Evolutionary conservation across 2,329 filamentous ascomycete genomes (phyloP), one percentile per base, ranked within the genome.

Genomic region (Aureobasidium sp.): DNA sequence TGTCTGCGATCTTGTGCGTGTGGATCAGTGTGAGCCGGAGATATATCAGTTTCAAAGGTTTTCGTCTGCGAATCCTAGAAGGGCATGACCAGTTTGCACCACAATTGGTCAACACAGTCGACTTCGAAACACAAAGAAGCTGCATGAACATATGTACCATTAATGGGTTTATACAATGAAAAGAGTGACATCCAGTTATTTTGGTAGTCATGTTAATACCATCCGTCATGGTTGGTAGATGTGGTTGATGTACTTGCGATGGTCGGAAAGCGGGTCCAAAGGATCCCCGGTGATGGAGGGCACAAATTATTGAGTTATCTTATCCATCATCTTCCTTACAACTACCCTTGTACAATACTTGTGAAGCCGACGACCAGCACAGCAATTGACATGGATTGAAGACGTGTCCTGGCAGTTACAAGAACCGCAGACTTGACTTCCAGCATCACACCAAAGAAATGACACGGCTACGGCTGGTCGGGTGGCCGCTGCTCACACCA

Each of bases 381-480:
- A 48, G 15, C 45, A 48, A 48, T 29, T 29, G 31, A 52, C n/a
- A 55, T 55, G 52, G 37, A 42, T 7, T 55, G 52, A 55, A 9
- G 31, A 42, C 1, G 14, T 11, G 27, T 20, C 15, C 1, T 2
- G 37, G 11, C 25, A 39, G 4, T 42, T 5, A 17, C 52, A 55
- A 15, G 9, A 29, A 41, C 17, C 36, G 37, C 36, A 45, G 11
- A 34, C 53, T 44, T 4, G 27, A 25, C 3, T 25, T n/a, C 5
- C 12, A 36, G 39, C 20, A n/a, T 2, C 22, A 3, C 17, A 25
- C 2, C n/a, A 8, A 44, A 31, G 51, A 22, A n/a, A 60, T 49
- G 57, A 60, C 44, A 51, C 55, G 39, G 20, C 51, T 49, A 42
- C 63, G 53, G 55, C 61, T 58, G 41, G 36, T 36, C 17, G 39